phyloP scores from a whole-genome alignment of 352 stramenopile species.

The Globisporangium barbulae region DNA sequence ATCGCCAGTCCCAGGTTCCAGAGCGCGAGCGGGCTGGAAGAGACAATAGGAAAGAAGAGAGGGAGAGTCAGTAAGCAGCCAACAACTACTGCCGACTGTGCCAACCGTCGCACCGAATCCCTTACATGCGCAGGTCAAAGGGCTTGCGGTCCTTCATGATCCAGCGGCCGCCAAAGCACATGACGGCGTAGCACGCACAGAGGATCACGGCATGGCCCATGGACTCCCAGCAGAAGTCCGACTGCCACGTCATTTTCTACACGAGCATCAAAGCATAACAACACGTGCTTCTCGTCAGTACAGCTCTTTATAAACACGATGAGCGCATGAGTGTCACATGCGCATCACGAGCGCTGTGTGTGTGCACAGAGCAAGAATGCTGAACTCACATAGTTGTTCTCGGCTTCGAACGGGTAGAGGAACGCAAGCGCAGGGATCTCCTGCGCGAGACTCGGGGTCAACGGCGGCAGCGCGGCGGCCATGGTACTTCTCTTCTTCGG shows the following conservation, averaged over 20 bases:
- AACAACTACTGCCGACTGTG: neutral
- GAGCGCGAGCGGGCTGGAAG: constrained; percentile 47
- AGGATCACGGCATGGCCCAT: constrained; percentile 54
- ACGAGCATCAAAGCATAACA: neutral
- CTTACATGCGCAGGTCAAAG: constrained; percentile 75
- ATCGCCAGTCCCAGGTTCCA: constrained; percentile 78
- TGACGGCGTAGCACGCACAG: constrained; percentile 61
- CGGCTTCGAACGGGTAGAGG: constrained; percentile 71
- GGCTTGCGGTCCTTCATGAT: constrained; percentile 78
- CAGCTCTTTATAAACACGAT: neutral
- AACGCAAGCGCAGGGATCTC: constrained; percentile 52
- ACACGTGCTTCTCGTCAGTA: neutral
- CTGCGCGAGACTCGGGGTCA: constrained; percentile 33
- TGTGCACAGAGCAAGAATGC: neutral
- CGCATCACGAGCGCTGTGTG: neutral
- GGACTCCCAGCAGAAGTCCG: constrained; percentile 64
- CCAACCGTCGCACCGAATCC: constrained; percentile 17
- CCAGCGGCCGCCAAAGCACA: constrained; percentile 76
- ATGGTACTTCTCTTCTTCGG: neutral
- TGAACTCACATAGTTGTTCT: constrained; percentile 56
- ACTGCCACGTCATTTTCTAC: constrained; percentile 64
- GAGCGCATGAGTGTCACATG: constrained; percentile 8
- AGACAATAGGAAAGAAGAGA: neutral
- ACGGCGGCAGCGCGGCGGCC: neutral
- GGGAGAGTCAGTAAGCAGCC: neutral